A percentile compares a stretch with the other conserved stretches of the same genome.
phyloP scores from a whole-genome alignment of 2,329 filamentous ascomycete genomes.

The Aschersonia sp. region DNA sequence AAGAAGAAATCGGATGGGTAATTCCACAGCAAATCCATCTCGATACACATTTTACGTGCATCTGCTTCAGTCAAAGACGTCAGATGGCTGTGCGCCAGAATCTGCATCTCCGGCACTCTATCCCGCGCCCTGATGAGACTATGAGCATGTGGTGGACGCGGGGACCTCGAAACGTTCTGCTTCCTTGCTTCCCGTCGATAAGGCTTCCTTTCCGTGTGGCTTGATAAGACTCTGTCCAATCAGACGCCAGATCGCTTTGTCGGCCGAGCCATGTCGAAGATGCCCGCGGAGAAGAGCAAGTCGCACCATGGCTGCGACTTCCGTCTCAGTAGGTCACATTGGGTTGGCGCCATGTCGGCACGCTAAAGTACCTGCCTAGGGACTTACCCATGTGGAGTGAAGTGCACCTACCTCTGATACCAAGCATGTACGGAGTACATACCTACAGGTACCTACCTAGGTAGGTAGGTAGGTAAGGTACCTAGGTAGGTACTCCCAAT shows the following conservation, averaged over 20 bases:
- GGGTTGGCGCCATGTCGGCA: no score
- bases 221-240: constrained; percentile 2
- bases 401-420: no score
- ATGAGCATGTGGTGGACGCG: neutral
- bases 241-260: neutral
- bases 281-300: neutral
- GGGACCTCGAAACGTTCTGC: neutral
- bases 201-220: neutral
- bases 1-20: neutral
- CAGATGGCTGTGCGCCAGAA: neutral
- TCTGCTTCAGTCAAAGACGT: neutral
- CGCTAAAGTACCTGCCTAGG: no score
- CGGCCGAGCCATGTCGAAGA: no score
- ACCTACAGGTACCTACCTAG: no score
- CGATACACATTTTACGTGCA: no score
- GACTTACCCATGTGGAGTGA: no score
- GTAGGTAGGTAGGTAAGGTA: no score
- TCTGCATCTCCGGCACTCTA: constrained; percentile 2
- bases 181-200: neutral
- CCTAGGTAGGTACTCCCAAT: no score
- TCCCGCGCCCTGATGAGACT: neutral
- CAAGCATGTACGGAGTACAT: no score
- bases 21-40: neutral
- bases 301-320: neutral
- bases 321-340: no score